phyloP scores from a whole-genome alignment of 1,139 yeast species.

The Pichia sp. region DNA sequence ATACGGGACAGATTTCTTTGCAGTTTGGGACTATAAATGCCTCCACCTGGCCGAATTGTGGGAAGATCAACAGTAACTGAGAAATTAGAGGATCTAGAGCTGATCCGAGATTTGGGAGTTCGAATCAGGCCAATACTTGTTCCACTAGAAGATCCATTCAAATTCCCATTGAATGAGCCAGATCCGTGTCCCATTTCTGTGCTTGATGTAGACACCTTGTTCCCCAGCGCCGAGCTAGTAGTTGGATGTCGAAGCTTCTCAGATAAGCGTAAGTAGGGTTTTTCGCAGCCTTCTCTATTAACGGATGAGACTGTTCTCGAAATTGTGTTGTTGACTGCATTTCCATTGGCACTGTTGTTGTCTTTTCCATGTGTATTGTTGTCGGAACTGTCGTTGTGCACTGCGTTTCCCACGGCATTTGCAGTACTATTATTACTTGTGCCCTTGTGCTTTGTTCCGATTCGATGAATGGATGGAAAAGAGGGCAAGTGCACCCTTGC shows the following conservation, averaged over 20 bases:
- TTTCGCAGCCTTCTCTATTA: not conserved
- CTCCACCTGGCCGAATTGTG: constrained; percentile 14
- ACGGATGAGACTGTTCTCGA: constrained; percentile 2
- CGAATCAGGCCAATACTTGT: not conserved
- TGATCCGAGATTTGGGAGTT: not conserved
- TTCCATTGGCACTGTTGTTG: not conserved
- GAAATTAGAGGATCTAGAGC: not conserved
- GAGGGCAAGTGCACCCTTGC: constrained; percentile 8
- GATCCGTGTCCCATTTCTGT: not conserved
- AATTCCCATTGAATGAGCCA: not conserved
- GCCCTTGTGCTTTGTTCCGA: constrained; percentile 7
- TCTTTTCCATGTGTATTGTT: not conserved
- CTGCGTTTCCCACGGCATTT: not conserved
- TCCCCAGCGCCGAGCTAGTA: not conserved
- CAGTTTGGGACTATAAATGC: constrained; percentile 8
- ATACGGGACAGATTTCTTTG: constrained; percentile 2
- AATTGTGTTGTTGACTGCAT: not conserved
- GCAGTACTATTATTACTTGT: not conserved
- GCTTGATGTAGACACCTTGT: not conserved
- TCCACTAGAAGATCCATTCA: constrained; percentile 1
- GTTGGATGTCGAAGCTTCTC: constrained; percentile 9
- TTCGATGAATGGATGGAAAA: constrained; percentile 7
- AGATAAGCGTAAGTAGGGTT: not conserved
- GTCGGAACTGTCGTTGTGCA: not conserved
- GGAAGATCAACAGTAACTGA: constrained; percentile 15